Base-by-base conservation (phyloP, 805 yeast species). In the Clavispora asparagi region DNA sequence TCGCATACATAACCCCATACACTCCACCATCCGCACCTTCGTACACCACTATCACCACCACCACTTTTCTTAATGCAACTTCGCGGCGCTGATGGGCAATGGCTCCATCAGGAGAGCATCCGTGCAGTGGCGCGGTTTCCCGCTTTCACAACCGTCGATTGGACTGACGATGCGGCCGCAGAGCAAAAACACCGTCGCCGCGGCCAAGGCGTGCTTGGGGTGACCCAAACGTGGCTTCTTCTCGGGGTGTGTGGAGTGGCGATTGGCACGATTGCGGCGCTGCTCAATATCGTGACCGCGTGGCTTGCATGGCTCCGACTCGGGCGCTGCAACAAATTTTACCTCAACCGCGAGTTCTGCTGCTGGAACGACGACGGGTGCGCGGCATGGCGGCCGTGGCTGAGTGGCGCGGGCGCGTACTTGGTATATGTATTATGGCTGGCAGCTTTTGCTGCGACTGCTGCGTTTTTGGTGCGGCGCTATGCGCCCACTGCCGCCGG, bases 401-500 rank as follows among this genome's bases (percentile, higher is more conserved):
- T 85, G 2, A 48, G 64, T 0, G 60, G 67, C 0, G 40, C 74
- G 0, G 53, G 74, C 7, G 74, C 80, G 41, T 92, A 87, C 57
- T 1, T 79, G 1, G 59, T 78, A 0, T 92, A 83, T 57, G 73
- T 88, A 3, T 8, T 68, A 0, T 64, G 83, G 1, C 85, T 95
- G 6, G 66, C 82, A 0, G 13, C 69, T 0, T 82, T 92, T 55
- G 86, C 94, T 3, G 62, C 74, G 8, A 53, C 74, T 10, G 83
- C 96, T 1, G 88, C 92, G 0, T 60, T 74, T 12, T 59, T 90
- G 31, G 96, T 95, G 40, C 73, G 79, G 53, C 62, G 63, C 12
- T 82, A 80, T 54, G 91, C 96, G 0, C 96, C 96, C 1, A 74
- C 83, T 44, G 98, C 99, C 2, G 95, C 98, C 1, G 99, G 99